phyloP scores from a whole-genome alignment of 2,329 filamentous ascomycete genomes.

The Pseudogymnoascus sp. region DNA sequence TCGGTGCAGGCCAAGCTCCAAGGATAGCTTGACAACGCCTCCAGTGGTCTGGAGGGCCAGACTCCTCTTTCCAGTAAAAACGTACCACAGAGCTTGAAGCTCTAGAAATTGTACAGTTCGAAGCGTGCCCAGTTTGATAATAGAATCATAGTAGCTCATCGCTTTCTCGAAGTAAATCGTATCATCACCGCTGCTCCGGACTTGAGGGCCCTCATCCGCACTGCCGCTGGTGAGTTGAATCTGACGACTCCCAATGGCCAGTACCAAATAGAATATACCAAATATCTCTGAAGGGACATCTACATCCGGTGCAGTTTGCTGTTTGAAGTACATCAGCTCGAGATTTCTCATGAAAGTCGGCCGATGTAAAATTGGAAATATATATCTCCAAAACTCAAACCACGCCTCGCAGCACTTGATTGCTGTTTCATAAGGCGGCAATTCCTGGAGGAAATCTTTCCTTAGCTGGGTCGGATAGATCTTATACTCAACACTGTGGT shows the following conservation, averaged over 20 bases:
- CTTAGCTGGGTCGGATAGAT: conserved; percentile 1
- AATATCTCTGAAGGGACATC: conserved; percentile 10
- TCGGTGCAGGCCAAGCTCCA: conserved; percentile 16
- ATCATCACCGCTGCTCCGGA: conserved; percentile 14
- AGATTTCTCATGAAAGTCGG: conserved; percentile 14
- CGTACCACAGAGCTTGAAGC: conserved; percentile 15
- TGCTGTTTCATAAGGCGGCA: conserved; percentile 14
- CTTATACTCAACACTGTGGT: conserved; percentile 13
- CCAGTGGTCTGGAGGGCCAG: conserved; percentile 16
- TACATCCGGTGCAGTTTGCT: not conserved
- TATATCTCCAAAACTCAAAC: conserved; percentile 16
- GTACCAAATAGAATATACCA: conserved; percentile 14
- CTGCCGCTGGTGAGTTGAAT: conserved; percentile 11
- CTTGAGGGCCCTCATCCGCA: conserved; percentile 9
- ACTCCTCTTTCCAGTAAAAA: conserved; percentile 16
- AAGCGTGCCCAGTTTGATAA: conserved; percentile 12
- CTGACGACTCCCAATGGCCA: conserved; percentile 16
- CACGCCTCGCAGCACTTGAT: conserved; percentile 13
- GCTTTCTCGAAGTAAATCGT: conserved; percentile 14
- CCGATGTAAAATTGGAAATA: conserved; percentile 16
- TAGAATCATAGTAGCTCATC: conserved; percentile 12
- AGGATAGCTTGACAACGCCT: conserved; percentile 13
- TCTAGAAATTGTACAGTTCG: conserved; percentile 15
- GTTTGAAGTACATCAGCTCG: conserved; percentile 10
- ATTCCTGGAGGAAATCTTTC: not conserved